Evolutionary conservation across 495 filamentous ascomycete species (phyloP).

Genomic region (Annulohypoxylon bovei): DNA sequence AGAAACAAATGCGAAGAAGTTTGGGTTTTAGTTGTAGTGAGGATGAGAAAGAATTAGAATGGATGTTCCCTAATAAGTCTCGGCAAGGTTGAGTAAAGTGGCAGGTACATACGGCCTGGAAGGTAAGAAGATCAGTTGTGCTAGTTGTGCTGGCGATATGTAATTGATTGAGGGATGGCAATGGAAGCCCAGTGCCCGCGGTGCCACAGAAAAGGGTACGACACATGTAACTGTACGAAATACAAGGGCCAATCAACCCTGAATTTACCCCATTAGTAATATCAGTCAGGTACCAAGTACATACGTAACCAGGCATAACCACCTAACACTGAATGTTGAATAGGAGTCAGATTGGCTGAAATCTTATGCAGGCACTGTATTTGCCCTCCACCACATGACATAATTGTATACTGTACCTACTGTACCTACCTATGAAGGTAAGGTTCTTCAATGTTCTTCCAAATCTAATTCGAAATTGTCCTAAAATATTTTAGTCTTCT

Average conservation of each 20-base stretch:
- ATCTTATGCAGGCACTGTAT: slow-evolving; percentile 17
- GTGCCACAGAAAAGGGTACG: slow-evolving; percentile 26
- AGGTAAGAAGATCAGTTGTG: slow-evolving; percentile 39
- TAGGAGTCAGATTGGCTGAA: not conserved
- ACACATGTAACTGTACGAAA: slow-evolving; percentile 27
- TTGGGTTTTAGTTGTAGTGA: slow-evolving; percentile 10
- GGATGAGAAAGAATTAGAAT: slow-evolving; percentile 29
- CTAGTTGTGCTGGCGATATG: slow-evolving; percentile 45
- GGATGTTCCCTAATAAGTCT: slow-evolving; percentile 31
- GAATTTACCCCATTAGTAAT: slow-evolving; percentile 32
- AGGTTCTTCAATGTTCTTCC: not conserved
- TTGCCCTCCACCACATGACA: slow-evolving; percentile 12
- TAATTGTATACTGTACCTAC: not conserved
- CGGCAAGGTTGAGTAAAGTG: slow-evolving; percentile 33
- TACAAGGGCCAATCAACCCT: slow-evolving; percentile 27
- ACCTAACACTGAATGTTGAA: not conserved
- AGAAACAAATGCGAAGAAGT: slow-evolving; percentile 13
- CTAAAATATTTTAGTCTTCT: not conserved
- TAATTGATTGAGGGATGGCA: slow-evolving; percentile 40
- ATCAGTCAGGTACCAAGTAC: slow-evolving; percentile 11
- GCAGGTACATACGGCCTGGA: slow-evolving; percentile 37
- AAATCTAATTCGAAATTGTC: not conserved
- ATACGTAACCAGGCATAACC: not conserved
- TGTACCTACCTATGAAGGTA: not conserved
- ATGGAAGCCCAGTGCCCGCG: slow-evolving; percentile 8